Conservation (phyloP, 305 asterid genomes). For the Fraxinus paxiana region DNA sequence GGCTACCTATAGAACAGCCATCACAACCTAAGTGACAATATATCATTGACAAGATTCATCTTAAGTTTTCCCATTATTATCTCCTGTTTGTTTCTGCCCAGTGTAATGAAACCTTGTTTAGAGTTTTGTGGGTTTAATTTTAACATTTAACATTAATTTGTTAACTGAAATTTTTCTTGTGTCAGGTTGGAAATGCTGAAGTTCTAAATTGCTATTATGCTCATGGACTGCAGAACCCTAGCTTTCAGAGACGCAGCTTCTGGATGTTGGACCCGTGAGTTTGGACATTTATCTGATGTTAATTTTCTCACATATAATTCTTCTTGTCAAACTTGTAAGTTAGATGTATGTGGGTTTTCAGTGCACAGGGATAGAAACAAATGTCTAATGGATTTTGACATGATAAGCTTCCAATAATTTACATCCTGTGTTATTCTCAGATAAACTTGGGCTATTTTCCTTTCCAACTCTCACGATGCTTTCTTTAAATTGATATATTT, state of each 20-base stretch:
- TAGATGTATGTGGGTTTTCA: conserved; percentile 4
- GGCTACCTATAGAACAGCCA: not conserved
- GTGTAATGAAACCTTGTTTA: not conserved
- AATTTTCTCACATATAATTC: conserved; percentile 16
- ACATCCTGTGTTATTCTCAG: not conserved
- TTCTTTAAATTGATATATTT: conserved; percentile 16
- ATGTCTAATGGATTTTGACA: conserved; percentile 4
- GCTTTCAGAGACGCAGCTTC: conserved; percentile 90
- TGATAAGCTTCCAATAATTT: conserved; percentile 7
- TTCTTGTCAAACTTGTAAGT: not conserved
- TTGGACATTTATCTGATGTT: conserved; percentile 19
- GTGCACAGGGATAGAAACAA: not conserved
- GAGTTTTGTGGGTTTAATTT: conserved; percentile 7
- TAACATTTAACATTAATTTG: conserved; percentile 18
- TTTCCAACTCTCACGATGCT: conserved; percentile 7
- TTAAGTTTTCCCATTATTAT: not conserved
- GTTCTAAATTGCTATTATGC: conserved; percentile 92
- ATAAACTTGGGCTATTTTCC: not conserved
- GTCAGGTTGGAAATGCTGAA: conserved; percentile 88
- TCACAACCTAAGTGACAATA: not conserved
- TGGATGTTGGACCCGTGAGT: conserved; percentile 96
- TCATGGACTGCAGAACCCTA: conserved; percentile 76
- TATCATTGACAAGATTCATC: not conserved
- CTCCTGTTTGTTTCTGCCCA: not conserved
- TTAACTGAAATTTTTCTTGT: conserved; percentile 28